Base-by-base conservation (phyloP, 345 rosid species). In the Brassica carinata region DNA sequence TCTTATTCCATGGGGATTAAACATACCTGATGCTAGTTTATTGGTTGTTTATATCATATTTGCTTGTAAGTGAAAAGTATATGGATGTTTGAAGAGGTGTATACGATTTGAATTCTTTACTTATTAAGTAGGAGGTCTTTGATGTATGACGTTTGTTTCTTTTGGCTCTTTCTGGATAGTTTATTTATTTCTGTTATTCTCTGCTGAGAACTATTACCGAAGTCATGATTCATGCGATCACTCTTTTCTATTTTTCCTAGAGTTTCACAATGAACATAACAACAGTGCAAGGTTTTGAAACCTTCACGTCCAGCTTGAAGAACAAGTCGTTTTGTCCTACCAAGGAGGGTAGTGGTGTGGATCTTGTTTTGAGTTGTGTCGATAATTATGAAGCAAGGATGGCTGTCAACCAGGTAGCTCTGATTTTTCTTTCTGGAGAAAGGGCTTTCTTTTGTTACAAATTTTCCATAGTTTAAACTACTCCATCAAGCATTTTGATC, bases 361-460 rank as follows among this genome's bases (percentile, higher is more conserved):
- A 93, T 86, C 98, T 93, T 87, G 94, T 95, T 82, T 84, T 95
- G 83, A 95, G 98, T 74, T 95, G 99, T 64, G 99, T 95, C 30
- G 99, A 95, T 85, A 95, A 95, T 64, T 93, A 88, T 83, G 98
- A 93, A 89, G 98, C 98, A 10, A 88, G 98, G 81, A 93, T 93
- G 98, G 96, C 91, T 82, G 97, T 95, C 75, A 95, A 95, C 83
- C 99, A 93, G 99, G 99, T 95, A 86, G 77, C 69, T 58, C 29
- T n/a, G 26, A 45, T 67, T 55, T 71, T 14, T 9, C 58, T n/a
- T n/a, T n/a, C n/a, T 27, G 17, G 19, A 17, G 9, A 63, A 67
- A 36, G 8, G 43, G 7, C 67, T 40, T 63, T 64, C 38, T 43
- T 73, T 62, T 33, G 18, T 23, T 15, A 61, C 69, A 48, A 74